phyloP scores from a whole-genome alignment of 345 rosid genomes.

The Sapria himalayana region DNA sequence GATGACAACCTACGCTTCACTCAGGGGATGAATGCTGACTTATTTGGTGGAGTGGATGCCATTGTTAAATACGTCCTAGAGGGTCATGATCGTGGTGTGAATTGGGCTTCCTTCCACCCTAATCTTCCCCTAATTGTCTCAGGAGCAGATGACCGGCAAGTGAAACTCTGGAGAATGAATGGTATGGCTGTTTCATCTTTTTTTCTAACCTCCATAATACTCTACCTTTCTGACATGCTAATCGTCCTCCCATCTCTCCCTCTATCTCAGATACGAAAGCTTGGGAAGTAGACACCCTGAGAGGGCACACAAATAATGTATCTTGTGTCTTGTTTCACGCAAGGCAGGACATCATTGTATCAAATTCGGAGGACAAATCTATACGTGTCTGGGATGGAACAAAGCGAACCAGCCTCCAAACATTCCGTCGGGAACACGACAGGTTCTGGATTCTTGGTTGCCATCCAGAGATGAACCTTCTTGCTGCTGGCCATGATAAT shows the following conservation, averaged over 20 bases:
- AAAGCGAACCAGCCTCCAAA: constrained; percentile 72
- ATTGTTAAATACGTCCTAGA: constrained; percentile 90
- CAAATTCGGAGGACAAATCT: constrained; percentile 91
- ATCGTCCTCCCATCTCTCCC: too few species aligned
- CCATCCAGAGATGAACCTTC: constrained; percentile 88
- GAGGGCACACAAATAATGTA: constrained; percentile 91
- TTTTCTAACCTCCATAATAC: too few species aligned
- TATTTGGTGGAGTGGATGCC: constrained; percentile 87
- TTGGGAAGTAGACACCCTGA: constrained; percentile 96
- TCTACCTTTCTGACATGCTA: too few species aligned
- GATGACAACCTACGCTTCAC: constrained; percentile 72
- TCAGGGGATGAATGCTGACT: constrained; percentile 87
- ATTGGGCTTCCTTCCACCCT: constrained; percentile 98
- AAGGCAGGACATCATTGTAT: constrained; percentile 86
- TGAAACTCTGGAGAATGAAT: constrained; percentile 94
- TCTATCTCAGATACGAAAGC: constrained; percentile 77
- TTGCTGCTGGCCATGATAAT: constrained; percentile 95
- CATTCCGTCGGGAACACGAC: constrained; percentile 90
- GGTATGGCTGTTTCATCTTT: too few species aligned
- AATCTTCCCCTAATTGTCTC: constrained; percentile 86
- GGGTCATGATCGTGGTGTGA: constrained; percentile 97
- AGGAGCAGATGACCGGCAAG: constrained; percentile 97
- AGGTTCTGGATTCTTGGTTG: constrained; percentile 86
- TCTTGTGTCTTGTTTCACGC: constrained; percentile 94
- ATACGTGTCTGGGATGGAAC: constrained; percentile 97